These are phyloP conservation scores for Maudiozyma pseudohumilis DNA, from an alignment of 805 yeast genomes.

Conservation along the genomic window DNA sequence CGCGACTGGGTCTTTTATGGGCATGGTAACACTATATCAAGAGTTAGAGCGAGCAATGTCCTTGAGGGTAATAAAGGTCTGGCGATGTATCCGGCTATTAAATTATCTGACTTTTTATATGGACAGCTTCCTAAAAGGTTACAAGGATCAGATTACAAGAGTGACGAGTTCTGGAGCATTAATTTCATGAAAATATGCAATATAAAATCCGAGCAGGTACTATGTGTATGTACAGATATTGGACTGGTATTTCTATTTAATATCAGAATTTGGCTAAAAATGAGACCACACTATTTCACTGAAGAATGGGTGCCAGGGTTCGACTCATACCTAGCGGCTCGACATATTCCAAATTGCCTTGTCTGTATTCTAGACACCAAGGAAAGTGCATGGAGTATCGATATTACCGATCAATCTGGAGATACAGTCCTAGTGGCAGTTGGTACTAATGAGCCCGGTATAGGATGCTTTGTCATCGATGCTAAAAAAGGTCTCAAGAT, in stretches of 20 bases:
- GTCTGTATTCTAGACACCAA: background rate
- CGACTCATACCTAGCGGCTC: background rate
- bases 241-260: conserved; percentile 39
- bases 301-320: background rate
- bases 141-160: no score
- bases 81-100: no score
- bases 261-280: conserved; percentile 12
- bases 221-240: conserved; percentile 46
- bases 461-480: conserved; percentile 11
- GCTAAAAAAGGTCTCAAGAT: no score
- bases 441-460: conserved; percentile 18
- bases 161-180: conserved; percentile 39
- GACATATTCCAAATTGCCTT: background rate
- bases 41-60: no score
- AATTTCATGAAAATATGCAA: conserved; percentile 37
- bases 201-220: conserved; percentile 33
- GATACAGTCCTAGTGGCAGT: conserved; percentile 10
- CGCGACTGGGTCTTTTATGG: no score
- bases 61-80: no score
- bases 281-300: no score
- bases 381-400: conserved; percentile 21
- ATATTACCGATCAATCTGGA: conserved; percentile 6
- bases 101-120: no score
- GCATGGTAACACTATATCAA: no score
- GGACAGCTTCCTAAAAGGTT: no score